Evolutionary conservation across 805 yeast genomes (phyloP), one percentile per base, ranked within the genome.

Genomic region (Candida wancherniae): DNA sequence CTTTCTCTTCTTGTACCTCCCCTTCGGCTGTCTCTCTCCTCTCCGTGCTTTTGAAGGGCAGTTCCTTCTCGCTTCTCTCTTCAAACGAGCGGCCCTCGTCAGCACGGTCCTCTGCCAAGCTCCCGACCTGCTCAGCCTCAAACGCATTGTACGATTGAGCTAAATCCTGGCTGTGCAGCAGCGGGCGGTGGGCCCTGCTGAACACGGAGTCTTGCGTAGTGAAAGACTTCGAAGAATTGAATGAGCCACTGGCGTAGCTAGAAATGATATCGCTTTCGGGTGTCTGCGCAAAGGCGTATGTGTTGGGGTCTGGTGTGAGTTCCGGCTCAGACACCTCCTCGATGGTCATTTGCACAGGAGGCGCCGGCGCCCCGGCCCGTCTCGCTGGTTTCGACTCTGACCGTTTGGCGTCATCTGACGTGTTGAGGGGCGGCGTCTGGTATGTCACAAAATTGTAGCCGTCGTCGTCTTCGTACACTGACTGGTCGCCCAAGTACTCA

Each of bases 401-500:
- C 15, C 7, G 26, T 26, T 11, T 10, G 24, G 14, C 26, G 27
- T 33, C 26, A 9, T 15, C 29, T 17, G 33, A 26, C 5, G 24
- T 18, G 6, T 18, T 18, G 19, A 18, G 19, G 9, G 15, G n/a
- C n/a, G n/a, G n/a, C n/a, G n/a, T n/a, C 15, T 31, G 29, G 32
- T 28, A 38, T 5, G 34, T 18, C 45, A 40, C 31, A 28, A 35
- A 40, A 16, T 33, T 34, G 30, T 42, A 44, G 10, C 48, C 48
- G 22, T 44, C 48, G 26, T 44, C 48, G 23, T 44, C 48, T 19
- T 44, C 48, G 11, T 37, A 44, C 3, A 39, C 21, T 13, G 34
- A n/a, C n/a, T n/a, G n/a, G n/a, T n/a, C n/a, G n/a, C n/a, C n/a
- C n/a, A n/a, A n/a, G n/a, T n/a, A n/a, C n/a, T n/a, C n/a, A n/a